Evolutionary conservation across 1,284 basidiomycete species (phyloP).

Genomic region (Ganoderma boninense): DNA sequence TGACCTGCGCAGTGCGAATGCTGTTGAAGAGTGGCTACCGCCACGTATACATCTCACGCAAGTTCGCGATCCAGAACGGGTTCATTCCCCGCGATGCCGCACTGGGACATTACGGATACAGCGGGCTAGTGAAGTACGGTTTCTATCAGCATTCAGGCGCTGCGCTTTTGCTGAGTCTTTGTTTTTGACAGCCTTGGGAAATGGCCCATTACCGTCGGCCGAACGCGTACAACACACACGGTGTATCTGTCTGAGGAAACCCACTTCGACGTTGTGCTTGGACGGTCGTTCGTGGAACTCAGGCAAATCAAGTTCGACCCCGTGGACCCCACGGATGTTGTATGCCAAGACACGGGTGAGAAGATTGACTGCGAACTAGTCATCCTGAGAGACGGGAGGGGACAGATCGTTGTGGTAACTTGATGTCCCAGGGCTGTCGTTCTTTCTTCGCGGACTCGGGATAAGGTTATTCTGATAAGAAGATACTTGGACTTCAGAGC

Average conservation of each 20-base stretch:
- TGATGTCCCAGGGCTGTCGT: constrained; percentile 40
- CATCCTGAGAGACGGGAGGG: constrained; percentile 86
- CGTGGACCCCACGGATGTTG: constrained; percentile 89
- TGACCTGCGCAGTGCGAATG: constrained; percentile 77
- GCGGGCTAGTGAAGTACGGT: constrained; percentile 75
- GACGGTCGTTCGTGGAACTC: constrained; percentile 93
- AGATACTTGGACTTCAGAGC: background rate
- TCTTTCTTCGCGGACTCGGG: background rate
- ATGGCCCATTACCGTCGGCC: constrained; percentile 75
- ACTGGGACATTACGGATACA: constrained; percentile 87
- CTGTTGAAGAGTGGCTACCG: constrained; percentile 93
- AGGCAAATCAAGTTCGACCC: constrained; percentile 85
- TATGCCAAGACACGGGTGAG: constrained; percentile 96
- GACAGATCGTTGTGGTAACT: constrained; percentile 89
- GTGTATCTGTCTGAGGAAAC: constrained; percentile 93
- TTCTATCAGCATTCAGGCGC: background rate
- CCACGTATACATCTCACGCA: constrained; percentile 94
- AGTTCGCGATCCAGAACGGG: constrained; percentile 89
- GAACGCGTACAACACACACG: constrained; percentile 52
- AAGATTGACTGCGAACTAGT: constrained; percentile 92
- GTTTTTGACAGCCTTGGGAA: constrained; percentile 63
- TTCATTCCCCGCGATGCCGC: constrained; percentile 90
- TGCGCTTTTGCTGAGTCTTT: constrained; percentile 13
- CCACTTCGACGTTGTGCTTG: constrained; percentile 96
- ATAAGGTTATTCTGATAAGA: background rate